Percentiles rank a stretch among this genome's conserved stretches.
These are phyloP conservation scores for Saccharomycopsis vini DNA, from an alignment of 805 yeast genomes.

Conservation along the genomic window DNA sequence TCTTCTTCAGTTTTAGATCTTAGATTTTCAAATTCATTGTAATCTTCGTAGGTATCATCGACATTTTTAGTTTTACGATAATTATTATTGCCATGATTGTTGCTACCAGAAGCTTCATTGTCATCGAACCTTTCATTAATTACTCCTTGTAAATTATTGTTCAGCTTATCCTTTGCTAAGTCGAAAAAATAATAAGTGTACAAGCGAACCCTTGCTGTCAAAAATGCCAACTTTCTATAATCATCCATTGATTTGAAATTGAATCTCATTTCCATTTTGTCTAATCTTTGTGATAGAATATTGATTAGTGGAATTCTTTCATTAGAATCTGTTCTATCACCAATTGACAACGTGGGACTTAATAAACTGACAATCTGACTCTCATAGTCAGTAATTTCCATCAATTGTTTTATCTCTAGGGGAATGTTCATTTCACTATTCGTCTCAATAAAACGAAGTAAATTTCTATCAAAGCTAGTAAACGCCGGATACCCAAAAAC, in stretches of 20 bases:
- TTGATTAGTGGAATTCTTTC: conserved; percentile 71
- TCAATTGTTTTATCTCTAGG: conserved; percentile 58
- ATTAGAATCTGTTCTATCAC: conserved; percentile 36
- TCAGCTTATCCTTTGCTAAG: conserved; percentile 21
- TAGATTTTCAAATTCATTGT: too few relatives aligned
- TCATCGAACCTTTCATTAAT: not conserved
- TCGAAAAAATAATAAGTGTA: conserved; percentile 77
- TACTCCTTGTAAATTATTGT: too few relatives aligned
- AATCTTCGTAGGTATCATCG: not conserved
- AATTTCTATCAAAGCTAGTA: conserved; percentile 70
- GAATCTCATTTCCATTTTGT: conserved; percentile 60
- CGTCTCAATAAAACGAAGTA: conserved; percentile 34
- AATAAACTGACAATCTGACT: conserved; percentile 74
- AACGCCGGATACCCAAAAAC: conserved; percentile 94
- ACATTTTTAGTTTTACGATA: not conserved
- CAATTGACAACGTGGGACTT: conserved; percentile 1
- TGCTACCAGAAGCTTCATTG: conserved; percentile 1
- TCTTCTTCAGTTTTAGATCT: too few relatives aligned
- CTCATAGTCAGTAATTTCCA: conserved; percentile 77
- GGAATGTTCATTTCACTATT: conserved; percentile 39
- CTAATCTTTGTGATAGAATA: conserved; percentile 61
- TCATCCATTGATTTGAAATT: conserved; percentile 49
- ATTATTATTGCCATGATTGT: not conserved
- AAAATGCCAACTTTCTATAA: conserved; percentile 56
- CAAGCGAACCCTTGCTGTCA: conserved; percentile 73